Base-by-base conservation (phyloP, 768 basidiomycete genomes). In the Boletus subcaerulescens region DNA sequence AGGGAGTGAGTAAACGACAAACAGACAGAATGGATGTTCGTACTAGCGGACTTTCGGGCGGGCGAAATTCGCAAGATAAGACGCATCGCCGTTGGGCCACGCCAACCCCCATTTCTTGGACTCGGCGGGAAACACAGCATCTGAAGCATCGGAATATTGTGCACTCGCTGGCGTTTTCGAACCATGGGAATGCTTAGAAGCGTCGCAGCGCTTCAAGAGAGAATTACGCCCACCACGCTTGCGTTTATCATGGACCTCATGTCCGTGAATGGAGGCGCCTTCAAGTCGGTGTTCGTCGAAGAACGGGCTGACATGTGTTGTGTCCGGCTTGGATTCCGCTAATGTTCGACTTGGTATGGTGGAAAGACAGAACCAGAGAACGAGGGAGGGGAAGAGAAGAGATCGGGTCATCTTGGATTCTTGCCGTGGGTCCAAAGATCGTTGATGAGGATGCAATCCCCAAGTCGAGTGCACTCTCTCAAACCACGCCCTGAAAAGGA, bases 1-100 rank as follows among this genome's bases (percentile, higher is more conserved):
- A 15, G 3, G 12, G 14, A 5, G 17, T 68, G 26, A 55, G 41
- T 24, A 22, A 33, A 6, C 12, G 33, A 13, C 18, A 41, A 43
- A 26, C 29, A 38, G 22, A 20, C 4, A 1, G 45, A 29, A 13
- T 10, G 11, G 51, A 53, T 10, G 66, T 75, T 36, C 64, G 46
- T 18, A 86, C 85, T 68, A 68, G 55, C 69, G 61, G 42, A 81
- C 76, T 45, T 78, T 74, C 22, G 67, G 68, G 36, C 51, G 57
- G 54, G 79, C 75, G 65, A 82, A 90, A 62, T 79, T 71, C 15
- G 69, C 60, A 44, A 93, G 76, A 45, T 77, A 69, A 33, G 70
- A 52, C 55, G 77, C 73, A 55, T 82, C 74, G 50, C 79, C 77
- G 53, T 84, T 80, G 36, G 85, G 77, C 86, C 89, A 93, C 13